Percentiles rank a stretch among this genome's conserved stretches.
phyloP scores from a whole-genome alignment of 331 rosid species.

The Telfairia occidentalis region DNA sequence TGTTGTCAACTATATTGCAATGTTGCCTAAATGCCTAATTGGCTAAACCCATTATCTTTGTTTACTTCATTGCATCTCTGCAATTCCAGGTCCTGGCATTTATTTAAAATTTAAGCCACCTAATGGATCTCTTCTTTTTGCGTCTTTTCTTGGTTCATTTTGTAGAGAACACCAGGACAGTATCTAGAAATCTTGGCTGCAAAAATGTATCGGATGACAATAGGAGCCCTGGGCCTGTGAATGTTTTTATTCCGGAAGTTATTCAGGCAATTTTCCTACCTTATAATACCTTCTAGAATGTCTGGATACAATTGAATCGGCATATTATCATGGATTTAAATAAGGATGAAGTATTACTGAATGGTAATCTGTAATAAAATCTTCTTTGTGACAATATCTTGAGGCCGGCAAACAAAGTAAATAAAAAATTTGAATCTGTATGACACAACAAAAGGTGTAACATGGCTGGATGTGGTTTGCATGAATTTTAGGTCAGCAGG shows the following conservation, averaged over 20 bases:
- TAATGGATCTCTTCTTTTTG: not conserved
- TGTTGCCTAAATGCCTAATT: not conserved
- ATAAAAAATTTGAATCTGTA: not conserved
- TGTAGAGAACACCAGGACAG: constrained; percentile 82
- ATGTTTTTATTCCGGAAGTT: constrained; percentile 88
- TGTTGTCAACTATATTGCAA: not conserved
- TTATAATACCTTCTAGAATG: not conserved
- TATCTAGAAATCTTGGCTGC: constrained; percentile 89
- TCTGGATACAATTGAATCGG: not conserved
- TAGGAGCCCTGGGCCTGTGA: constrained; percentile 39
- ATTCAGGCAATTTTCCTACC: constrained; percentile 52
- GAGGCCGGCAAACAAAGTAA: not conserved
- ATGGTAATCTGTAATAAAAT: not conserved
- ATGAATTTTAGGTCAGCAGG: not conserved
- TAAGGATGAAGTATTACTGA: not conserved
- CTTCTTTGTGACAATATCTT: not conserved
- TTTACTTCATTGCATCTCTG: not conserved
- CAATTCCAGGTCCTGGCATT: not conserved
- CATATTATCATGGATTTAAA: not conserved
- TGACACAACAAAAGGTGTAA: not conserved
- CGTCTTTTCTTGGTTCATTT: not conserved
- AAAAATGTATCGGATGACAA: constrained; percentile 27
- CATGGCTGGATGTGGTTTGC: not conserved
- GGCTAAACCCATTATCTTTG: not conserved
- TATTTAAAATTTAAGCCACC: not conserved